Evolutionary conservation across 495 filamentous ascomycete species (phyloP).

Genomic region (Xylaria intraflava): DNA sequence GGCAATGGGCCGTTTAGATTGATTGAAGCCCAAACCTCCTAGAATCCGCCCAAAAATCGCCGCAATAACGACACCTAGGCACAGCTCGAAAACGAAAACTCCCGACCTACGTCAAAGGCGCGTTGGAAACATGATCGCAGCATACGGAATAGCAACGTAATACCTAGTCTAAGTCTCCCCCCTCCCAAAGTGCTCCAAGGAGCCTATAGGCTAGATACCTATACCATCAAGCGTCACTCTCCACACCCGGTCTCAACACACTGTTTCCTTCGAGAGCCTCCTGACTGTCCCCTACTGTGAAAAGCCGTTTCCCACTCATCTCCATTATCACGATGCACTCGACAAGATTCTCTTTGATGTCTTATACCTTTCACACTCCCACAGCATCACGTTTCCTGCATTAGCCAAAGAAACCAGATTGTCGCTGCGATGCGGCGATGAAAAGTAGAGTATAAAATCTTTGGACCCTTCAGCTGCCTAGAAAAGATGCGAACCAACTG

Average conservation of each 20-base stretch:
- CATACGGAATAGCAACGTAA: too few species aligned
- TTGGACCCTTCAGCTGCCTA: background rate
- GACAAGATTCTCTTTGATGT: conserved; percentile 1
- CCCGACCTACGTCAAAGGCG: too few species aligned
- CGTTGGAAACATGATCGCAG: too few species aligned
- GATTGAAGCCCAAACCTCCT: too few species aligned
- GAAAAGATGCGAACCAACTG: background rate
- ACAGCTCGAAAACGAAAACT: too few species aligned
- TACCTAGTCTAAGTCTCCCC: too few species aligned
- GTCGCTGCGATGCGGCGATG: background rate
- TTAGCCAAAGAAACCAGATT: background rate
- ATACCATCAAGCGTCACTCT: conserved; percentile 1
- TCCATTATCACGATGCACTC: background rate
- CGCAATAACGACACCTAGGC: too few species aligned
- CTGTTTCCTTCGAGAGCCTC: background rate
- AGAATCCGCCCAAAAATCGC: too few species aligned
- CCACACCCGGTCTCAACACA: background rate
- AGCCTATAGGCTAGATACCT: too few species aligned
- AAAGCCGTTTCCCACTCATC: background rate
- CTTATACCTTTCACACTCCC: background rate
- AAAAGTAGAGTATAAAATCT: background rate
- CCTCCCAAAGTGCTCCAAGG: background rate
- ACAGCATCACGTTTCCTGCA: background rate
- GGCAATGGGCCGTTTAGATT: too few species aligned
- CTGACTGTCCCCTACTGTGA: background rate